These are phyloP conservation scores for Penicillium ochrochloron DNA, from an alignment of 495 filamentous ascomycete genomes.

Conservation along the genomic window DNA sequence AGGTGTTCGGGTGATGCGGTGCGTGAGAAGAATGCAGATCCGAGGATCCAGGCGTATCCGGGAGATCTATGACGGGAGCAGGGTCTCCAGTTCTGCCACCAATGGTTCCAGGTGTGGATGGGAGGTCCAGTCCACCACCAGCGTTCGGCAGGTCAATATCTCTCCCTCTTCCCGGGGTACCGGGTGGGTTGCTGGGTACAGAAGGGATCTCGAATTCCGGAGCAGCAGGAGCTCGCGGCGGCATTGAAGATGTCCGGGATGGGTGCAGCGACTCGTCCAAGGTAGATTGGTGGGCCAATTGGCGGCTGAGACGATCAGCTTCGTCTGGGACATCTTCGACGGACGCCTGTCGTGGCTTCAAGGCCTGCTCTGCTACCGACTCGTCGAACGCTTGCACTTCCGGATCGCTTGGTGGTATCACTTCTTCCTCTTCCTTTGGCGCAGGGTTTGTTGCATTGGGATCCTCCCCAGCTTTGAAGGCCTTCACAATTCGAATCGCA, in stretches of 20 bases:
- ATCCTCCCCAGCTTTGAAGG: constrained; percentile 87
- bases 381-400: constrained; percentile 56
- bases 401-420: constrained; percentile 37
- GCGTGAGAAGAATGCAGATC: constrained; percentile 22
- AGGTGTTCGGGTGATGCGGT: constrained; percentile 33
- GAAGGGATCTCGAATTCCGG: constrained; percentile 31
- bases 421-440: constrained; percentile 44
- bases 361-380: constrained; percentile 37
- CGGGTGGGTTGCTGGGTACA: constrained; percentile 30
- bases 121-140: constrained; percentile 41
- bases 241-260: constrained; percentile 51
- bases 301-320: constrained; percentile 41
- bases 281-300: constrained; percentile 43
- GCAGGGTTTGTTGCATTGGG: constrained; percentile 89
- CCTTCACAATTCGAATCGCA: constrained; percentile 86
- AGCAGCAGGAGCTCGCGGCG: constrained; percentile 41
- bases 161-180: constrained; percentile 22
- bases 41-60: constrained; percentile 42
- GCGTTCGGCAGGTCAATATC: constrained; percentile 26
- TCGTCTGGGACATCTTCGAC: constrained; percentile 61
- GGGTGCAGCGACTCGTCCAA: constrained; percentile 56
- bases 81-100: constrained; percentile 27
- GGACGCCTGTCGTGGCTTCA: constrained; percentile 56
- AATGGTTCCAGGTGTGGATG: constrained; percentile 45
- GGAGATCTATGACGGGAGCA: constrained; percentile 33